phyloP scores from a whole-genome alignment of 139 green algal genomes.

The Coelastrella sp. region DNA sequence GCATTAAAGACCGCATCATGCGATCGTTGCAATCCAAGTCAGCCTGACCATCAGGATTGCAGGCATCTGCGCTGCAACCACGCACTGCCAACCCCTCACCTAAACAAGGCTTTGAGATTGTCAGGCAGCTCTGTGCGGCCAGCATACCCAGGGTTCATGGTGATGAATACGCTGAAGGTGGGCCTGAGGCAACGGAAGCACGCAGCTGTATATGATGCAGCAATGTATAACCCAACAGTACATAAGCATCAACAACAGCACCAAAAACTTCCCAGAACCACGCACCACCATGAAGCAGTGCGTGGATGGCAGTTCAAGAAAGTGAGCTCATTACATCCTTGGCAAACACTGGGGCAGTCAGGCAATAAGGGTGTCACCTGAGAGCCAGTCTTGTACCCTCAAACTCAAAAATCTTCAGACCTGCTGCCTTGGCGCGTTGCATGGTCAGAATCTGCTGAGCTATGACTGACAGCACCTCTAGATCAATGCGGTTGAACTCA shows the following conservation, averaged over 20 bases:
- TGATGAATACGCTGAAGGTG: conserved; percentile 89
- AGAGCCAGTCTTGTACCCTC: conserved; percentile 81
- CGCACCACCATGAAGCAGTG: too few species aligned
- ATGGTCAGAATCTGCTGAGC: conserved; percentile 92
- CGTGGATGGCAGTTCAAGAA: too few species aligned
- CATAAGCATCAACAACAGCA: too few species aligned
- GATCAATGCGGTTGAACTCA: conserved; percentile 58
- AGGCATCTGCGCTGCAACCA: neutral
- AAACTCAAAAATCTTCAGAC: conserved; percentile 84
- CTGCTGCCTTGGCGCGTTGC: conserved; percentile 80
- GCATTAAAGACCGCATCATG: too few species aligned
- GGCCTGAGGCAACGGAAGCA: conserved; percentile 33
- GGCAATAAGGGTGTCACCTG: conserved; percentile 15
- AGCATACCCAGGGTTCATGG: conserved; percentile 74
- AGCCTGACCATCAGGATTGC: too few species aligned
- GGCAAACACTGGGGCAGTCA: neutral
- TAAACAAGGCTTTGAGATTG: conserved; percentile 82
- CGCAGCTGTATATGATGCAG: too few species aligned
- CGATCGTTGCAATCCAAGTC: too few species aligned
- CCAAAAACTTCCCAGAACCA: too few species aligned
- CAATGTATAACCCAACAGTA: too few species aligned
- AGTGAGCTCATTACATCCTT: neutral
- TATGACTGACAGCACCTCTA: conserved; percentile 81
- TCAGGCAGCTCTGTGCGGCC: conserved; percentile 85
- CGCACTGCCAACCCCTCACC: conserved; percentile 45